Conservation (phyloP, 345 rosid genomes). For the Aethionema arabicum region DNA sequence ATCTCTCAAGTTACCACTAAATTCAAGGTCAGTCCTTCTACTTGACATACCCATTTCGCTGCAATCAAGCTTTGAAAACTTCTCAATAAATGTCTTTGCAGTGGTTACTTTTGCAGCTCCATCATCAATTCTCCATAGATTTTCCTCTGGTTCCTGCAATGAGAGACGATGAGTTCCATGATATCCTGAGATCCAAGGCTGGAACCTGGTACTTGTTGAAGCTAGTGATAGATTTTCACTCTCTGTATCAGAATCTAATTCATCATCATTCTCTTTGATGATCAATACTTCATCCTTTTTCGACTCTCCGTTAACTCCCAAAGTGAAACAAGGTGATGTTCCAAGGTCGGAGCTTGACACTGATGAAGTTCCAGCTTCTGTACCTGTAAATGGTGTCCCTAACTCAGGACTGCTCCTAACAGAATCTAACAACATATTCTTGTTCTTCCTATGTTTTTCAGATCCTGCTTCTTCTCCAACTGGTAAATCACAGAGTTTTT, state of each 20-base stretch:
- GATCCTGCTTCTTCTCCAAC: slow-evolving; percentile 42
- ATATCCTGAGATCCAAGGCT: slow-evolving; percentile 73
- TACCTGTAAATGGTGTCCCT: slow-evolving; percentile 83
- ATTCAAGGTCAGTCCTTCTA: slow-evolving; percentile 49
- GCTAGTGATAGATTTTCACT: slow-evolving; percentile 62
- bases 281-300: slow-evolving; percentile 54
- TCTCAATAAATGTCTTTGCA: slow-evolving; percentile 48
- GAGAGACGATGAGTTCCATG: slow-evolving; percentile 47
- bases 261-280: slow-evolving; percentile 54
- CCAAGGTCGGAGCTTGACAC: slow-evolving; percentile 90
- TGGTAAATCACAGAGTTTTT: slow-evolving; percentile 37
- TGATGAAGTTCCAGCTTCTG: slow-evolving; percentile 95
- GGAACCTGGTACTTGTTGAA: slow-evolving; percentile 70
- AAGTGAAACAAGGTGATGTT: slow-evolving; percentile 67
- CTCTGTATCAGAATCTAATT: slow-evolving; percentile 77
- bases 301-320: slow-evolving; percentile 51
- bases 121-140: slow-evolving; percentile 41
- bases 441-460: slow-evolving; percentile 39
- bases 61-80: slow-evolving; percentile 50
- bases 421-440: slow-evolving; percentile 49
- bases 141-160: slow-evolving; percentile 46
- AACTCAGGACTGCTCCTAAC: slow-evolving; percentile 89
- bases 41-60: slow-evolving; percentile 48
- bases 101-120: slow-evolving; percentile 41
- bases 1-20: slow-evolving; percentile 69